Evolutionary conservation across 345 rosid genomes (phyloP), one percentile per base, ranked within the genome.

Genomic region (Punica granatum): DNA sequence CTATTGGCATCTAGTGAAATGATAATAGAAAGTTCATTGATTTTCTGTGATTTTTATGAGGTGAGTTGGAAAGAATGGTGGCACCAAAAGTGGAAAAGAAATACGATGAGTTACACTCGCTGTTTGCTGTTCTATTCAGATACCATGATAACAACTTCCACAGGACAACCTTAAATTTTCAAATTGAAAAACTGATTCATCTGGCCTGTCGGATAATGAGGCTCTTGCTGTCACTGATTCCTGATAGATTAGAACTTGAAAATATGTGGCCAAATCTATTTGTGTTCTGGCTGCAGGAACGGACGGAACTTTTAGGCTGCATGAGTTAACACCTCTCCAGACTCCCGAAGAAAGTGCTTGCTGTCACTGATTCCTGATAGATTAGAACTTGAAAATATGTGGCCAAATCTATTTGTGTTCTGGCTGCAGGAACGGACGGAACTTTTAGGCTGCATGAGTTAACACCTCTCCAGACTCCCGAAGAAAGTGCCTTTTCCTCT

Each of bases 341-440:
- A 63, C 30, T 14, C 66, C 65, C 32, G n/a, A 49, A 23, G 69
- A 66, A 31, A 51, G 28, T n/a, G 31, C 13, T 41, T 41, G 44
- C 44, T 19, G 51, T 46, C 19, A 46, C 23, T 8, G 51, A 19
- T 46, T 15, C 58, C 26, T 30, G 1, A 8, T 28, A 51, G 58
- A 51, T 2, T 11, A 23, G 58, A 51, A 2, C 13, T n/a, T 3
- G 58, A 7, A n/a, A 11, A 51, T 4, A 19, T 4, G 23, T n/a
- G 30, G 58, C 46, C 43, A 25, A 60, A 10, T 53, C 8, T 49
- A 11, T 23, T 51, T 25, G 30, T 68, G 56, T 1, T 69, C 34
- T 43, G 23, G 41, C 19, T 68, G 23, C 69, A 74, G 77, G 70
- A 69, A 51, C 28, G 70, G 33, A 0, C 72, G 77, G 72, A 74